These are phyloP conservation scores for Candida sphagnicola DNA, from an alignment of 805 yeast genomes.

Conservation along the genomic window DNA sequence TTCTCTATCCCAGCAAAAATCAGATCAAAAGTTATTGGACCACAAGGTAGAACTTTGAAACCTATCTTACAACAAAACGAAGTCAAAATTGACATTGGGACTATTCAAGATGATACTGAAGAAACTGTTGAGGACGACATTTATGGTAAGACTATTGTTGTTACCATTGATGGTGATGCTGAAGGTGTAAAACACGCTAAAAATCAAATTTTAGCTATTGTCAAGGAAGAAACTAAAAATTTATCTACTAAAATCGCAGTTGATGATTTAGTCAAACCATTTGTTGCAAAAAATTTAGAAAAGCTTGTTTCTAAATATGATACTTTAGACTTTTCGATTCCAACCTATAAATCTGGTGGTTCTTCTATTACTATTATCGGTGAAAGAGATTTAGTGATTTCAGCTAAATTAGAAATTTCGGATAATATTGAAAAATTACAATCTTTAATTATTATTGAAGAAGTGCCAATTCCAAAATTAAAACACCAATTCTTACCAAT, in stretches of 20 bases:
- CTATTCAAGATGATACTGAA: slow-evolving; percentile 21
- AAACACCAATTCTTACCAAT: slow-evolving; percentile 69
- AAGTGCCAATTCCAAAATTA: slow-evolving; percentile 59
- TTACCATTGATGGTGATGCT: slow-evolving; percentile 75
- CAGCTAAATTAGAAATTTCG: slow-evolving; percentile 51
- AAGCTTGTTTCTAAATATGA: slow-evolving; percentile 18
- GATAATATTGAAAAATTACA: slow-evolving; percentile 42
- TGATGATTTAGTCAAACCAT: slow-evolving; percentile 40
- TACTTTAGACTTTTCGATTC: slow-evolving; percentile 29
- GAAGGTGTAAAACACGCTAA: slow-evolving; percentile 80
- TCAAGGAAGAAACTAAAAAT: slow-evolving; percentile 66
- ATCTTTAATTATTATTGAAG: slow-evolving; percentile 45
- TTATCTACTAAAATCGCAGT: slow-evolving; percentile 50
- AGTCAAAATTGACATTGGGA: slow-evolving; percentile 67
- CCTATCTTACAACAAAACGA: slow-evolving; percentile 70
- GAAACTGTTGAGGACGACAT: slow-evolving; percentile 50
- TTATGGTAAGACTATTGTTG: slow-evolving; percentile 55
- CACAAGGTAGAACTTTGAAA: slow-evolving; percentile 77
- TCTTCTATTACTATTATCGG: slow-evolving; percentile 57
- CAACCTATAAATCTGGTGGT: slow-evolving; percentile 33
- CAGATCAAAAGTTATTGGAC: slow-evolving; percentile 79
- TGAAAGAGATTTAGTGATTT: slow-evolving; percentile 59
- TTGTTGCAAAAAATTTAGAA: slow-evolving; percentile 32
- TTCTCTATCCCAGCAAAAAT: slow-evolving; percentile 73
- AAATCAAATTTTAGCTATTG: slow-evolving; percentile 63